A percentile compares a stretch with the other conserved stretches of the same genome.
These are phyloP conservation scores for Neocallimastix lanati DNA, from an alignment of 192 early-diverging fungal genomes.

Conservation along the genomic window DNA sequence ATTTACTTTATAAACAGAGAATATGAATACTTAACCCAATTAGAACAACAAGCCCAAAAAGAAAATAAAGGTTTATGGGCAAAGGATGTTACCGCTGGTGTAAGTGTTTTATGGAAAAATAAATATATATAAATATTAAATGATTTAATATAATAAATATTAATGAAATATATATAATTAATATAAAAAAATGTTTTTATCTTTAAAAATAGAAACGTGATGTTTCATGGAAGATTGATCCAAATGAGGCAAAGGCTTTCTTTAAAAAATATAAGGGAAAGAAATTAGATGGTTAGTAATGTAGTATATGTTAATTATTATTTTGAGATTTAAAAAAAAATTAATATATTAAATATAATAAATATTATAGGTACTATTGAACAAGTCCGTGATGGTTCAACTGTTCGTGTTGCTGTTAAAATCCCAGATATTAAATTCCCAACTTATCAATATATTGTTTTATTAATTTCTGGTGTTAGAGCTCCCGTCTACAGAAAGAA, in stretches of 20 bases:
- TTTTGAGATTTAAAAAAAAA: background rate
- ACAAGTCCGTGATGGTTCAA: constrained; percentile 69
- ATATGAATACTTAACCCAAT: constrained; percentile 19
- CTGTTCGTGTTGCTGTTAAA: background rate
- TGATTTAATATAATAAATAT: constrained; percentile 8
- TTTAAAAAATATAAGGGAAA: constrained; percentile 61
- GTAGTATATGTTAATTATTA: background rate
- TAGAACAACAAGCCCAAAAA: constrained; percentile 54
- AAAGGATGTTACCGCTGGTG: constrained; percentile 15
- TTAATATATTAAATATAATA: background rate
- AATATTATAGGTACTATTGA: constrained; percentile 54
- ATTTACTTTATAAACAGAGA: constrained; percentile 11
- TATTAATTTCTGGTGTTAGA: constrained; percentile 69
- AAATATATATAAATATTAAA: background rate
- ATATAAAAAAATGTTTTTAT: background rate
- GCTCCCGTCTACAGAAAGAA: constrained; percentile 59
- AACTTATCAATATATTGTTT: constrained; percentile 45
- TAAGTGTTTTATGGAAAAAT: background rate
- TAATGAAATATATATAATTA: constrained; percentile 3
- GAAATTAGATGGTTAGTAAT: constrained; percentile 45
- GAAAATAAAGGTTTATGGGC: constrained; percentile 63
- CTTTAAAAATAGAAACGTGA: constrained; percentile 4
- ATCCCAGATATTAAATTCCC: constrained; percentile 9
- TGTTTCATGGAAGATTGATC: constrained; percentile 1
- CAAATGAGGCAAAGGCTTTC: constrained; percentile 48